Evolutionary conservation across 2,329 filamentous ascomycete species (phyloP).

Genomic region (Sporothrix brunneoviolacea): DNA sequence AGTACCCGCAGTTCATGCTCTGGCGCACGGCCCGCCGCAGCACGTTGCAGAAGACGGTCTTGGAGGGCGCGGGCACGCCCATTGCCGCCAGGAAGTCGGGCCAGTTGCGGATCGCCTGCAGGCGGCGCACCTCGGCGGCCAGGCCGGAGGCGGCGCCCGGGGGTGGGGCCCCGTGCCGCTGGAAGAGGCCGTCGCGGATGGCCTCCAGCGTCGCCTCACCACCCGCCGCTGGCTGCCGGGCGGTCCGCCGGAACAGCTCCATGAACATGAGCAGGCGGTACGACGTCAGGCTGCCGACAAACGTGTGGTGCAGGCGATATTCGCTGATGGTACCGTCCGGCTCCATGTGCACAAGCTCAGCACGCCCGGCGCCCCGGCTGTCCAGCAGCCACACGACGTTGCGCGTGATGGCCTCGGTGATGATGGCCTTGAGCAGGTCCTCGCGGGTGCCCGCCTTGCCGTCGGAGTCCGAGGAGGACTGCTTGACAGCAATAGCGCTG

Average conservation of each 20-base stretch:
- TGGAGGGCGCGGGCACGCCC: constrained; percentile 29
- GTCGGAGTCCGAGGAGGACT: too few relatives aligned
- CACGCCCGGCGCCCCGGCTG: constrained; percentile 26
- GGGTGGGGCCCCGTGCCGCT: constrained; percentile 39
- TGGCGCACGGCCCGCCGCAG: constrained; percentile 28
- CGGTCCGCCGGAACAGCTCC: constrained; percentile 41
- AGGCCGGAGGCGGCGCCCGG: constrained; percentile 32
- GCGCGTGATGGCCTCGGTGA: constrained; percentile 42
- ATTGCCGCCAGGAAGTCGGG: constrained; percentile 36
- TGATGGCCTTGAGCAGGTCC: constrained; percentile 33
- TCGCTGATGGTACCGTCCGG: constrained; percentile 30
- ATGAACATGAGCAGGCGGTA: constrained; percentile 48
- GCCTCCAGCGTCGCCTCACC: constrained; percentile 28
- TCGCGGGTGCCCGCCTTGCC: constrained; percentile 28
- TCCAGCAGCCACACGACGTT: constrained; percentile 48
- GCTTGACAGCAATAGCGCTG: constrained; percentile 13
- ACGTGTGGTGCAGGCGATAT: constrained; percentile 42
- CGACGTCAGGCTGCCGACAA: constrained; percentile 37
- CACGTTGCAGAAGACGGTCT: constrained; percentile 25
- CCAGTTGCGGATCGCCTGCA: constrained; percentile 37
- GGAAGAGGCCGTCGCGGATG: constrained; percentile 40
- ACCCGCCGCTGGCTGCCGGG: constrained; percentile 26
- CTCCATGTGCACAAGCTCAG: constrained; percentile 42
- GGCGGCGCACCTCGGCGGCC: constrained; percentile 35
- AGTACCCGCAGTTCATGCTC: constrained; percentile 31